Evolutionary conservation across 768 basidiomycete genomes (phyloP).

Genomic region (Naganishia vaughanmartiniae): DNA sequence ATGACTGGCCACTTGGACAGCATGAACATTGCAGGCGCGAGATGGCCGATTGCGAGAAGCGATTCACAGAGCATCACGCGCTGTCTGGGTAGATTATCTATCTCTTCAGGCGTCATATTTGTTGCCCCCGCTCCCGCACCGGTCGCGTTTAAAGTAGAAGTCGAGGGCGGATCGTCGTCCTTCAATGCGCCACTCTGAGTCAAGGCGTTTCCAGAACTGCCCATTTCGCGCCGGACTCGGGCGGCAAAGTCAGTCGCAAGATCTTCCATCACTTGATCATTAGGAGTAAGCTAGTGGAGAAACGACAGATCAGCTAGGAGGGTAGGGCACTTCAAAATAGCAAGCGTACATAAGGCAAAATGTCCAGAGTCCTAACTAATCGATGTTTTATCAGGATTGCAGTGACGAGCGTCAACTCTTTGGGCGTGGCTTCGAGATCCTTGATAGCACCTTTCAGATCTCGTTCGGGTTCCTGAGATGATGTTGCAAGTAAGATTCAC

Average conservation of each 20-base stretch:
- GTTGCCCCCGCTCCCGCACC: conserved; percentile 52
- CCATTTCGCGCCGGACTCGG: conserved; percentile 61
- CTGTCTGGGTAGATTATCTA: conserved; percentile 58
- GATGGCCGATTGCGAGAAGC: conserved; percentile 79
- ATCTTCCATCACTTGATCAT: conserved; percentile 71
- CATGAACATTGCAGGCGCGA: conserved; percentile 73
- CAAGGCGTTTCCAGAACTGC: conserved; percentile 62
- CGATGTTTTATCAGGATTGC: conserved; percentile 87
- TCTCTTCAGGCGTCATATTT: conserved; percentile 33
- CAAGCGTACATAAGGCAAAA: conserved; percentile 77
- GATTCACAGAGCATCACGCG: conserved; percentile 73
- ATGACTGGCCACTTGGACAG: conserved; percentile 82
- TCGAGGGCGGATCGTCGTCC: conserved; percentile 26
- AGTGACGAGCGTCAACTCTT: conserved; percentile 72
- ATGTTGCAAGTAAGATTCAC: not conserved
- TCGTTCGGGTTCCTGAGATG: conserved; percentile 14
- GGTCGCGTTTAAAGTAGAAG: conserved; percentile 31
- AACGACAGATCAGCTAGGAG: not conserved
- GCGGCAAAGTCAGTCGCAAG: conserved; percentile 42
- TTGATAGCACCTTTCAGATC: conserved; percentile 31
- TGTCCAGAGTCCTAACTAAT: conserved; percentile 77
- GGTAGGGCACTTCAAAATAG: not conserved
- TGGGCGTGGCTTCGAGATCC: conserved; percentile 67
- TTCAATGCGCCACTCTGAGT: conserved; percentile 73
- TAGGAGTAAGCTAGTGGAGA: conserved; percentile 63